phyloP scores from a whole-genome alignment of 2,329 filamentous ascomycete species.

The Trichothecium sympodiale region DNA sequence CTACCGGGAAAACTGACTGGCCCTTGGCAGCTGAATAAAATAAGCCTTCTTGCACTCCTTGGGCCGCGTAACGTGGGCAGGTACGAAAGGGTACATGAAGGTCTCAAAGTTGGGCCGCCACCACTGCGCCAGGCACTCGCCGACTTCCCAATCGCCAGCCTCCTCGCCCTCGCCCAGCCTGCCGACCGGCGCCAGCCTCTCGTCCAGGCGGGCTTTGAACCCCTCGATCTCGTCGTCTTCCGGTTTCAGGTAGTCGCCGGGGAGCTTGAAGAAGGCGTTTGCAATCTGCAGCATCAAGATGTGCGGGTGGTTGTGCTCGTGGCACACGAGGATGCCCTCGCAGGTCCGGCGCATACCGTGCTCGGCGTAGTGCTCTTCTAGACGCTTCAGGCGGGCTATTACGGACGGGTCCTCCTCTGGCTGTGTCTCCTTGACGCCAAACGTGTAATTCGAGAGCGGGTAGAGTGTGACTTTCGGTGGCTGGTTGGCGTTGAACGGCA shows the following conservation, averaged over 20 bases:
- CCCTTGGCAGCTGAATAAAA: conserved; percentile 86
- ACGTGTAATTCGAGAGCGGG: conserved; percentile 96
- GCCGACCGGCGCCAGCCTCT: conserved; percentile 86
- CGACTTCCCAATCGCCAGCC: conserved; percentile 79
- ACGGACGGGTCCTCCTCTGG: conserved; percentile 97
- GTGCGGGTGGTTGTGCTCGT: conserved; percentile 98
- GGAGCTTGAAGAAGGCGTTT: conserved; percentile 98
- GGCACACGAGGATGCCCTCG: conserved; percentile 93
- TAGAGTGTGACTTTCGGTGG: conserved; percentile 83
- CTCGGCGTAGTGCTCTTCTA: conserved; percentile 88
- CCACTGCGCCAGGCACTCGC: conserved; percentile 94
- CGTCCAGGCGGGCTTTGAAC: conserved; percentile 90
- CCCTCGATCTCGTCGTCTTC: conserved; percentile 86
- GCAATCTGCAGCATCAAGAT: conserved; percentile 99
- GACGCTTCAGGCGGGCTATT: conserved; percentile 76
- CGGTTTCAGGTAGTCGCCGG: conserved; percentile 84
- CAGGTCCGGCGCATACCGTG: conserved; percentile 97
- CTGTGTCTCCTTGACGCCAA: conserved; percentile 96
- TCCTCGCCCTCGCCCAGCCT: conserved; percentile 78
- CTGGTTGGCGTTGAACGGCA: conserved; percentile 81
- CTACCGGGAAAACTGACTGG: conserved; percentile 49
- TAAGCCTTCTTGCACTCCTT: conserved; percentile 99
- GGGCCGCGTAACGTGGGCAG: conserved; percentile 86
- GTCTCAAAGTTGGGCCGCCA: conserved; percentile 99
- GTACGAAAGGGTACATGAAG: conserved; percentile 98